Conservation (phyloP, 148 eudicot species). For the Polygonum maritimum region DNA sequence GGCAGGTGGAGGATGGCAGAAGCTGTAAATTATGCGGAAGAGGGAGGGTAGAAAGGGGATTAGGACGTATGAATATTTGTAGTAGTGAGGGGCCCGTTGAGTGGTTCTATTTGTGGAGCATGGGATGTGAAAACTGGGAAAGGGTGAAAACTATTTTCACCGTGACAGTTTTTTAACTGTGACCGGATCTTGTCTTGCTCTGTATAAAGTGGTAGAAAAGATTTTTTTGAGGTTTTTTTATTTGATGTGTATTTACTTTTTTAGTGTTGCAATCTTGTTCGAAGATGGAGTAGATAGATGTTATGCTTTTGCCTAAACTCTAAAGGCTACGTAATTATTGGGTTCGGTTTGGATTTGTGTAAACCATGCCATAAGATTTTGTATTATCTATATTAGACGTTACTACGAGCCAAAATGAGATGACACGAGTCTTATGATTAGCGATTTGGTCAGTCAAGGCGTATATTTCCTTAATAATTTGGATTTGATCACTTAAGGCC, state of each 20-base stretch:
- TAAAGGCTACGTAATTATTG: neutral
- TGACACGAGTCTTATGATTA: neutral
- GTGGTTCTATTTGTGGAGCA: neutral
- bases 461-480: no score
- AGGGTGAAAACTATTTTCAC: constrained; percentile 3
- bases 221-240: neutral
- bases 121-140: neutral
- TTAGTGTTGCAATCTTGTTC: neutral
- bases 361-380: neutral
- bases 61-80: neutral
- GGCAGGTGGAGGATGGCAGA: neutral
- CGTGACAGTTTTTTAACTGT: neutral
- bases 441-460: neutral
- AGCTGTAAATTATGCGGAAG: neutral
- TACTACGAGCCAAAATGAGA: neutral
- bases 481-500: no score
- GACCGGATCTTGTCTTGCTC: constrained; percentile 3
- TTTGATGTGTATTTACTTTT: neutral
- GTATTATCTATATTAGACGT: neutral
- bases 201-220: constrained; percentile 4
- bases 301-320: neutral
- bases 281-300: neutral
- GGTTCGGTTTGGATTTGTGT: neutral
- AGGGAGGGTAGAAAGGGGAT: constrained; percentile 8
- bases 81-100: neutral